These are phyloP conservation scores for Mucor sp. DNA, from an alignment of 371 early-diverging fungal genomes.

Conservation along the genomic window DNA sequence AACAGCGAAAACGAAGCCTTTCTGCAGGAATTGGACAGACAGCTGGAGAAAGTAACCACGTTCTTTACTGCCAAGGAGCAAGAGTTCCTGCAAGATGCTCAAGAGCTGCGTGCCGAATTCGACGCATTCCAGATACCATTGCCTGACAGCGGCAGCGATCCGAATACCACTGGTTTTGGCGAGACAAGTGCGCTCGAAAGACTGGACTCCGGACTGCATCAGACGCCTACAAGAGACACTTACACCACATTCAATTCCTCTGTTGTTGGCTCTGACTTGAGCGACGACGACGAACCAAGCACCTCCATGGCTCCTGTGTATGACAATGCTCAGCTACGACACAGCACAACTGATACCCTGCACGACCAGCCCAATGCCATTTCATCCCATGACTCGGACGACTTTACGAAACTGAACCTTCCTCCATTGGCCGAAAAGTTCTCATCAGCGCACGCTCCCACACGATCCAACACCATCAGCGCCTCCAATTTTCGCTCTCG, in stretches of 20 bases:
- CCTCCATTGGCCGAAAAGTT: not conserved
- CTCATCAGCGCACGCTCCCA: not conserved
- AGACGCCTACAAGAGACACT: conserved; percentile 6
- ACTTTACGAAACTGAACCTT: not conserved
- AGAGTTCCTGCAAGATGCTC: conserved; percentile 53
- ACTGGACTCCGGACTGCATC: conserved; percentile 4
- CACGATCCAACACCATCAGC: conserved; percentile 1
- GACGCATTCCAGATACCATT: conserved; percentile 16
- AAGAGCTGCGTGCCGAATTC: conserved; percentile 18
- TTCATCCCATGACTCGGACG: not conserved
- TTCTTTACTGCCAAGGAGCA: conserved; percentile 81
- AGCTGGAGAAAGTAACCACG: conserved; percentile 72
- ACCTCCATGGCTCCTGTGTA: not conserved
- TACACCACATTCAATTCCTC: conserved; percentile 18
- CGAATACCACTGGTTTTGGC: not conserved
- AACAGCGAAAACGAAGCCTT: conserved; percentile 34
- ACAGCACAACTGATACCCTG: not conserved
- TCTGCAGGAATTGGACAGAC: conserved; percentile 70
- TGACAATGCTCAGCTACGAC: no score
- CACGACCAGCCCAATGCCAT: not conserved
- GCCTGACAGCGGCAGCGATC: not conserved
- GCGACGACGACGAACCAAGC: not conserved
- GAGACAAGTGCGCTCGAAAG: conserved; percentile 2
- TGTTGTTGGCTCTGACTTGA: not conserved
- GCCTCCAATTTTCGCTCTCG: not conserved